Base-by-base conservation (phyloP, 129 eudicot species). In the Artemisia argyi region DNA sequence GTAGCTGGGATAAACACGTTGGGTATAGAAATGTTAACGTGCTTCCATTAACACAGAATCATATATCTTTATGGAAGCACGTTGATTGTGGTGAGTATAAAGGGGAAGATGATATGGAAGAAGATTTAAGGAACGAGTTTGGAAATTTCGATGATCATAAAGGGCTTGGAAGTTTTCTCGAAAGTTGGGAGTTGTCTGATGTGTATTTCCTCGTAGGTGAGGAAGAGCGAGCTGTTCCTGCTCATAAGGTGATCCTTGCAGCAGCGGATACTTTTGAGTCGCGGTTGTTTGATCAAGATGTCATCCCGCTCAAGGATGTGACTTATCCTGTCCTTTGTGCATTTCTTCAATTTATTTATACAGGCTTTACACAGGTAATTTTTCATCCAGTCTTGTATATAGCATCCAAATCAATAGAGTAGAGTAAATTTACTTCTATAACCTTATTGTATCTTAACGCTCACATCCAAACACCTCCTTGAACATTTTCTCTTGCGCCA, bases 1-100 rank as follows among this genome's bases (percentile, higher is more conserved):
- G 99, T 75, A 94, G 99, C 54, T 94, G 99, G 99, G 99, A 94
- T 67, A 88, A 89, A 73, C 99, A 94, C 73, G 99, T 94, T 35
- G 97, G 99, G 6, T 94, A 94, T 77, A 80, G 99, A 81, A 94
- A 94, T 64, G 90, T 94, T 39, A 90, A 84, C 72, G 96, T 94
- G 15, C 68, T 90, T 79, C 99, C 99, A 1, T 72, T 88, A 32
- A 90, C 89, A 49, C 93, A 88, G 22, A 90, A 94, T 56, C 99
- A 88, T 76, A 86, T 90, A 63, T 85, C 99, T 1, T 65, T 94
- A 67, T 94, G 99, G 99, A 90, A 83, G 78, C 96, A 94, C 17
- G 89, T 90, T 63, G 96, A 87, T 75, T 94, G 72, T 39, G 89
- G 80, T 16, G 89, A 78, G 61, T 70, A 79, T 70, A 84, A 79